These are phyloP conservation scores for Haplosporangium sp. DNA, from an alignment of 371 early-diverging fungal genomes.

Conservation along the genomic window DNA sequence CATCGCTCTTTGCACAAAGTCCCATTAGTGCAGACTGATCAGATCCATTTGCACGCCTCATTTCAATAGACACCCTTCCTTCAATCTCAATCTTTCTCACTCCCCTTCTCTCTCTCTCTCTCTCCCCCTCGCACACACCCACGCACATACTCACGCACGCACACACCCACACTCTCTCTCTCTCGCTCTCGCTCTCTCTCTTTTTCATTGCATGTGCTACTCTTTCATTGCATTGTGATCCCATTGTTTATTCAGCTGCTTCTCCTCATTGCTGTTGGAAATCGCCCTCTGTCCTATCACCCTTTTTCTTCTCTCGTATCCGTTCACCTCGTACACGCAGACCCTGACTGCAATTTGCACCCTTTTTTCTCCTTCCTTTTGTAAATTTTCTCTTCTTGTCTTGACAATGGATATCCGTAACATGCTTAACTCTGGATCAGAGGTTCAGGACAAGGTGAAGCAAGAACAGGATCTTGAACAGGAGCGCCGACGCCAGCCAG, in stretches of 20 bases:
- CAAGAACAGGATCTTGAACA: constrained; percentile 18
- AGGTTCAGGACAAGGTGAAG: constrained; percentile 29
- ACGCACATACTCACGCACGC: not conserved
- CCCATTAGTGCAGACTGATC: no score
- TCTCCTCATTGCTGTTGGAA: no score
- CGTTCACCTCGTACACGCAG: constrained; percentile 4
- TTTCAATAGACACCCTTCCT: not conserved
- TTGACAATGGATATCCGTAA: constrained; percentile 38
- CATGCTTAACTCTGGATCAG: constrained; percentile 46
- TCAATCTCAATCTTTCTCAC: not conserved
- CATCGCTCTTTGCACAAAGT: no score
- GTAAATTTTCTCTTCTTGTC: no score
- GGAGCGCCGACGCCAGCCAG: not conserved
- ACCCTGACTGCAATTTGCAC: not conserved
- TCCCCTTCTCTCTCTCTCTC: not conserved
- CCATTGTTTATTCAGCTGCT: no score
- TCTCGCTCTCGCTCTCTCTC: no score
- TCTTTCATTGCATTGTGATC: no score
- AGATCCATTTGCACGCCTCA: no score
- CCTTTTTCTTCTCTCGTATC: no score
- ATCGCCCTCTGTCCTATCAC: no score
- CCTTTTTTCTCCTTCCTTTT: not conserved
- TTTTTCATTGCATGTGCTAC: no score
- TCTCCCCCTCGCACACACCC: not conserved
- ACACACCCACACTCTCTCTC: not conserved